Evolutionary conservation across 2,329 filamentous ascomycete genomes (phyloP), one percentile per base, ranked within the genome.

Genomic region (Cladophialophora exuberans): DNA sequence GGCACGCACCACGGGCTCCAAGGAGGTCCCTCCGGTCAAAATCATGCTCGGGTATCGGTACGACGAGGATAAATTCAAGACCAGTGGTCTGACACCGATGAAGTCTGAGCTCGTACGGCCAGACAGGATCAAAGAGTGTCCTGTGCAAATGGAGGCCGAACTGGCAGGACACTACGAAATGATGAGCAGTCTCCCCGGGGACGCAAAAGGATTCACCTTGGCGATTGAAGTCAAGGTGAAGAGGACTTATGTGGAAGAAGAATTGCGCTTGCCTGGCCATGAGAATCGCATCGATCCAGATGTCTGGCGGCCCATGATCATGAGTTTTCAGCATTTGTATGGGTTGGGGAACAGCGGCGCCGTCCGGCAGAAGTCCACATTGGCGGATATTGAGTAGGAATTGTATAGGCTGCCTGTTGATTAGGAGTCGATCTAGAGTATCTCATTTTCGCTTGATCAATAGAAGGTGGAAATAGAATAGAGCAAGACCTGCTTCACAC

Each of bases 311-410:
- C 74, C 75, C 2, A 64, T 76, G 62, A 72, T 77, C 41, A 76
- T 74, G 72, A 68, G 59, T 35, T 77, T 77, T 55, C 72, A 74
- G 59, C 66, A 77, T 49, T 62, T 76, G 10, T 76, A 77, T 56
- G 75, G 73, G 0, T 60, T 72, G 54, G 58, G 50, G 11, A 53
- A 38, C 23, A 22, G 44, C 22, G n/a, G 22, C 9, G n/a, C 23
- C 15, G n/a, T n/a, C n/a, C n/a, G n/a, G n/a, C n/a, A n/a, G n/a
- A n/a, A n/a, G n/a, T 46, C 35, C 28, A 22, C 15, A 6, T 44
- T 52, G 49, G 49, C 49, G 2, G 36, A 45, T 18, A 52, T 52
- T 22, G 23, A 26, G 18, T 36, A 52, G 30, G 49, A 52, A 13
- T 15, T 3, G 36, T 52, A 52, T 18, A 38, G 49, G 18, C 36